phyloP scores from a whole-genome alignment of 306 rosid species.

The Cucumis cinereus region DNA sequence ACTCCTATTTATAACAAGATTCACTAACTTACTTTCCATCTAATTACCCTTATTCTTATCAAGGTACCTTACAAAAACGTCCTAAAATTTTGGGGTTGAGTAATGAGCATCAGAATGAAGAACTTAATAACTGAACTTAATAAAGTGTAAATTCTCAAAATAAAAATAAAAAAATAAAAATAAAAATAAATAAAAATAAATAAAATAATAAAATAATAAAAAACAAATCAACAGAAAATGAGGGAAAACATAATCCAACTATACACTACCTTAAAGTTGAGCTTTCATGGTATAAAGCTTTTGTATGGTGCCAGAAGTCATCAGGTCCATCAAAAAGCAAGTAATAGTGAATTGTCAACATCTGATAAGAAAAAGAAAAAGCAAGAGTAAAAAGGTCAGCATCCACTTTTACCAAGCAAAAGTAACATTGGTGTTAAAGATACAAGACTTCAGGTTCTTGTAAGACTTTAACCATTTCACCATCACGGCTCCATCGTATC shows the following conservation, averaged over 20 bases:
- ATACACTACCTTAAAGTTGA: constrained; percentile 60
- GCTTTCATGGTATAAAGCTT: constrained; percentile 46
- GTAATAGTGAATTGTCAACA: constrained; percentile 88
- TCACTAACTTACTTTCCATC: too few species aligned
- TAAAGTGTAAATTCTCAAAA: too few species aligned
- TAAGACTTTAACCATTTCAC: background rate
- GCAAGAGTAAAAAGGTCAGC: constrained; percentile 7
- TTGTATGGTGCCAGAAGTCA: constrained; percentile 69
- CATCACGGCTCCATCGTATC: background rate
- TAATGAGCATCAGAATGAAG: background rate
- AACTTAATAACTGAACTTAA: too few species aligned
- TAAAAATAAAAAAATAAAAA: too few species aligned
- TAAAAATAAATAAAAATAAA: too few species aligned
- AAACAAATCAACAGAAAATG: background rate
- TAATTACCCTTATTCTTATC: too few species aligned
- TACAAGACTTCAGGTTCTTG: background rate
- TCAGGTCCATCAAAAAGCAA: constrained; percentile 77
- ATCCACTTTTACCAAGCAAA: background rate
- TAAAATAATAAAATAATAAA: background rate
- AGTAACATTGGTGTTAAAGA: background rate
- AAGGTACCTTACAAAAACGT: too few species aligned
- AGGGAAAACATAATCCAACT: background rate
- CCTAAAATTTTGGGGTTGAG: background rate
- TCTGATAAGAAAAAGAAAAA: constrained; percentile 31
- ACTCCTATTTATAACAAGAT: too few species aligned